Conservation (phyloP, 2,329 filamentous ascomycete genomes). For the Clarireedia paspali region DNA sequence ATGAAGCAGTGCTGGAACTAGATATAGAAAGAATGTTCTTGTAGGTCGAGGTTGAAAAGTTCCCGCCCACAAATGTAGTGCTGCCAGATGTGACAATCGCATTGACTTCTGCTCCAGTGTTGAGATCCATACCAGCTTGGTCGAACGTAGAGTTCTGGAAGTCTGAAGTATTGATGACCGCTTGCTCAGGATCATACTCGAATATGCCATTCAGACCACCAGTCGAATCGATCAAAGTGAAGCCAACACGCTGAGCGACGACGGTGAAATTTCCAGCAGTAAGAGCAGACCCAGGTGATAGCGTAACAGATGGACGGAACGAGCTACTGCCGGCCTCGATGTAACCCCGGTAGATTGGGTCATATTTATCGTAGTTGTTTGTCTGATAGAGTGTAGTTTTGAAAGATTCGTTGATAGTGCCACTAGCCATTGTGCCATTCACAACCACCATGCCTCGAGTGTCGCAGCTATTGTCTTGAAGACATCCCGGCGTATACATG, state of each 20-base stretch:
- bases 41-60: constrained; percentile 63
- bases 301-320: constrained; percentile 74
- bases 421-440: constrained; percentile 59
- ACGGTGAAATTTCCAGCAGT: constrained; percentile 59
- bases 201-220: constrained; percentile 84
- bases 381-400: constrained; percentile 72
- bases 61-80: constrained; percentile 71
- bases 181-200: constrained; percentile 68
- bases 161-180: constrained; percentile 49
- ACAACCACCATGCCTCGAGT: constrained; percentile 77
- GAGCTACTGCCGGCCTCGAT: constrained; percentile 66
- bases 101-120: constrained; percentile 58
- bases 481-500: constrained; percentile 87
- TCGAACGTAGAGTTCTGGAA: constrained; percentile 70
- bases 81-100: constrained; percentile 58
- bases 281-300: constrained; percentile 55
- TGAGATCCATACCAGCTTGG: constrained; percentile 63
- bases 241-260: constrained; percentile 84
- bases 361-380: constrained; percentile 95
- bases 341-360: constrained; percentile 79
- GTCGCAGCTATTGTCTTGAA: constrained; percentile 67
- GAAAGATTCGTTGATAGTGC: constrained; percentile 39
- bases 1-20: constrained; percentile 50
- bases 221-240: constrained; percentile 64
- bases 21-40: constrained; percentile 73